phyloP scores from a whole-genome alignment of 1,139 yeast genomes.

The Geotrichum australiense region DNA sequence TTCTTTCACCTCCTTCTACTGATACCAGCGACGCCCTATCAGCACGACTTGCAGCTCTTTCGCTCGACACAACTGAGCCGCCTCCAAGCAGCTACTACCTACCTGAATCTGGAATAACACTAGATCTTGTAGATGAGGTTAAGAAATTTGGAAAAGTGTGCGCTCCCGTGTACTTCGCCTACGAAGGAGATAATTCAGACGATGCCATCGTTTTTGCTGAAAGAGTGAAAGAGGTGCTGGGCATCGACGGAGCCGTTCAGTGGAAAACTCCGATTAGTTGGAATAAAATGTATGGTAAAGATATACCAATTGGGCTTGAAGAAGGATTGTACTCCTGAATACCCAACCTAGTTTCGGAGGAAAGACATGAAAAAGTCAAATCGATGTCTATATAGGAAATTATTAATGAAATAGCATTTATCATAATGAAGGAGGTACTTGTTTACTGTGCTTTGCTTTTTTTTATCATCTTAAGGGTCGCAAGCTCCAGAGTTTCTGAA shows the following conservation, averaged over 20 bases:
- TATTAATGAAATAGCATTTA: no score
- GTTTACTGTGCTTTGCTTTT: no score
- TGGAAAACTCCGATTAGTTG: conserved; percentile 68
- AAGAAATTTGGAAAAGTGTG: conserved; percentile 22
- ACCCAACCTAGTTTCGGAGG: no score
- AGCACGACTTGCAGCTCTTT: conserved; percentile 22
- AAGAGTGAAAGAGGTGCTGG: conserved; percentile 32
- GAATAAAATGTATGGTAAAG: conserved; percentile 78
- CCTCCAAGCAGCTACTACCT: conserved; percentile 17
- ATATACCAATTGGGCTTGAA: conserved; percentile 62
- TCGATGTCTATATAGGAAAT: no score
- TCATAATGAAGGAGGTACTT: no score
- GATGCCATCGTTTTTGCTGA: conserved; percentile 61
- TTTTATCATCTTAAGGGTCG: no score
- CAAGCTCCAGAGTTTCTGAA: no score
- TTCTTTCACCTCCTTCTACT: conserved; percentile 11
- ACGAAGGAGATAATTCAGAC: conserved; percentile 80
- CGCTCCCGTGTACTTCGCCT: conserved; percentile 46
- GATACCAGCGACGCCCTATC: conserved; percentile 12
- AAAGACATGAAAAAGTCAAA: no score
- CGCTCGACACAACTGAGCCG: conserved; percentile 15
- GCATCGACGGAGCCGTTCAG: conserved; percentile 11
- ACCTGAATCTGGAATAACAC: conserved; percentile 31
- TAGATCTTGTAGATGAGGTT: conserved; percentile 22
- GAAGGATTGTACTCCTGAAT: conserved; percentile 65